Conservation (phyloP, 2,329 filamentous ascomycete species). For the Achaetomium macrosporum region DNA sequence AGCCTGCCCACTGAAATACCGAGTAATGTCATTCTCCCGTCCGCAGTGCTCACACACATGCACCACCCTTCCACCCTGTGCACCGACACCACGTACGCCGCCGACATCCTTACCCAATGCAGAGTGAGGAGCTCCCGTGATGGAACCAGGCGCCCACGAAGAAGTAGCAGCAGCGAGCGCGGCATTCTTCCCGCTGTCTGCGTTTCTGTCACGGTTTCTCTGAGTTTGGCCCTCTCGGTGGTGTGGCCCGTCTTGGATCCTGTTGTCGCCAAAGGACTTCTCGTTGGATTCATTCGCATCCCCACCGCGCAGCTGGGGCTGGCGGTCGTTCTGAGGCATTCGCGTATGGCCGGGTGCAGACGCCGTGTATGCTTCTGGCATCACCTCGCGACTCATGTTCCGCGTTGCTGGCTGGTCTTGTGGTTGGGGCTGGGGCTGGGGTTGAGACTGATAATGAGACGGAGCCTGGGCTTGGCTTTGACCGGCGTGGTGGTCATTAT, state of each 20-base stretch:
- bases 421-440: not conserved
- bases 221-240: not conserved
- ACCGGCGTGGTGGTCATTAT: not conserved
- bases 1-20: slow-evolving; percentile 3
- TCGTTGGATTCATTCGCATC: too few species aligned
- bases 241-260: not conserved
- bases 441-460: not conserved
- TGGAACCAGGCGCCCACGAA: slow-evolving; percentile 13
- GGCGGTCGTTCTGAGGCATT: too few species aligned
- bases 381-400: slow-evolving; percentile 16
- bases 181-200: not conserved
- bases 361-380: slow-evolving; percentile 7
- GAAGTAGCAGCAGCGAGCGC: slow-evolving; percentile 19
- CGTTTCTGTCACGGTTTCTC: too few species aligned
- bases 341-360: not conserved
- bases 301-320: not conserved
- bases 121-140: not conserved
- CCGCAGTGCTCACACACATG: slow-evolving; percentile 23
- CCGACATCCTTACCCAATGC: not conserved
- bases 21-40: slow-evolving; percentile 21
- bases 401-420: slow-evolving; percentile 2
- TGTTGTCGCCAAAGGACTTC: too few species aligned
- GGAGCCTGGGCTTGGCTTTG: too few species aligned
- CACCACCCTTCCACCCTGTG: slow-evolving; percentile 4
- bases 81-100: not conserved